Evolutionary conservation across 306 rosid genomes (phyloP).

Genomic region (Glycine latifolia): DNA sequence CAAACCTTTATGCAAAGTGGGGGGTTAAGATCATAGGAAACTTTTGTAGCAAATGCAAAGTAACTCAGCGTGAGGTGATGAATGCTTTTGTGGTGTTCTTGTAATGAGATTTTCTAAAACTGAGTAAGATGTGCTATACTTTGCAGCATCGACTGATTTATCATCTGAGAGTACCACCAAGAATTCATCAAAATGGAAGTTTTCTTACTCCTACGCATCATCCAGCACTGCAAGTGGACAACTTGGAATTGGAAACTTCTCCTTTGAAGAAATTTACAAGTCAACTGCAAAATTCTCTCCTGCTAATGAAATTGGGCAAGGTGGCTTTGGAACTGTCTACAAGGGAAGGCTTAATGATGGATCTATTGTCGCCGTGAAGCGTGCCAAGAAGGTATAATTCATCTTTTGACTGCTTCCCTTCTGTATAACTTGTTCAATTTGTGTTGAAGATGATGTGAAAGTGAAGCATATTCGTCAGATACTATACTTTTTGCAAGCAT

Average conservation of each 20-base stretch:
- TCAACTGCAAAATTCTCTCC: slow-evolving; percentile 83
- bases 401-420: slow-evolving; percentile 24
- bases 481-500: background rate
- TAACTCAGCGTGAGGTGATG: background rate
- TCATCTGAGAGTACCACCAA: slow-evolving; percentile 61
- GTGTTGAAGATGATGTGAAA: slow-evolving; percentile 19
- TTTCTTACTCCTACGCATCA: slow-evolving; percentile 62
- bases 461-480: background rate
- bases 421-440: slow-evolving; percentile 22
- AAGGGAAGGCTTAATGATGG: slow-evolving; percentile 83
- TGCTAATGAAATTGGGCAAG: slow-evolving; percentile 74
- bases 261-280: slow-evolving; percentile 76
- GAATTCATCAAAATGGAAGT: slow-evolving; percentile 64
- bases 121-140: background rate
- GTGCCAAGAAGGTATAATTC: slow-evolving; percentile 74
- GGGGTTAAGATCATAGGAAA: no score
- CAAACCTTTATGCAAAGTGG: background rate
- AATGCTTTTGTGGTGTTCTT: no score
- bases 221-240: slow-evolving; percentile 64
- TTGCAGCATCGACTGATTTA: slow-evolving; percentile 67
- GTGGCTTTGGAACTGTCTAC: slow-evolving; percentile 88
- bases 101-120: no score
- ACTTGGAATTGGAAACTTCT: slow-evolving; percentile 59
- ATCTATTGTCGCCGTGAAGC: slow-evolving; percentile 81
- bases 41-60: slow-evolving; percentile 9